A percentile compares a stretch with the other conserved stretches of the same genome.
These are phyloP conservation scores for Chenopodium quinoa DNA, from an alignment of 148 eudicot species.

Conservation along the genomic window DNA sequence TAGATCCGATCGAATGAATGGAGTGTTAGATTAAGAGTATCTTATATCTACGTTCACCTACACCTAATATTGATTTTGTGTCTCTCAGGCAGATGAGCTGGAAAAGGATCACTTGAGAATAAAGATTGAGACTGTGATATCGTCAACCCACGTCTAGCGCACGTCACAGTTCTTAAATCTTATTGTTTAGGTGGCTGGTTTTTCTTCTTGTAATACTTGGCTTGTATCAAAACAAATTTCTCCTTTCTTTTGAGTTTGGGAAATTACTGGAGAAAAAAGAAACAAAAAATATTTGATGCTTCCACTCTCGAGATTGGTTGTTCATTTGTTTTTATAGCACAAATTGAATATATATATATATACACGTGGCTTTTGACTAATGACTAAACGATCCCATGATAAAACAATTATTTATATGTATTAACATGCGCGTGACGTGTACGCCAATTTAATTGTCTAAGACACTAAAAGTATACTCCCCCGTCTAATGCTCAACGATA, in stretches of 20 bases:
- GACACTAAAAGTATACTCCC: too few species aligned
- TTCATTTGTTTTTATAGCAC: not conserved
- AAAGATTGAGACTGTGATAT: conserved; percentile 16
- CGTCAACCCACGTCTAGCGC: not conserved
- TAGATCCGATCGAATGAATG: too few species aligned
- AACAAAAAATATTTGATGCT: not conserved
- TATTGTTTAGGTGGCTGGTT: not conserved
- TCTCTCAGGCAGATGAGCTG: conserved; percentile 15
- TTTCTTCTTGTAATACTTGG: not conserved
- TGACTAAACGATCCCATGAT: too few species aligned
- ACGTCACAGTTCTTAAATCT: not conserved
- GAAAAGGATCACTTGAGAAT: conserved; percentile 26
- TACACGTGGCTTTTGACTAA: not conserved
- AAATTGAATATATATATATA: not conserved
- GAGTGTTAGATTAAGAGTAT: too few species aligned
- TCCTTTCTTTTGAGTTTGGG: not conserved
- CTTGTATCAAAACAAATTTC: not conserved
- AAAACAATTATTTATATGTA: too few species aligned
- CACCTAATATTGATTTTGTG: not conserved
- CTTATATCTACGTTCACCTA: too few species aligned
- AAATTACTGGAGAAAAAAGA: not conserved
- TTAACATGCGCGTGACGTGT: too few species aligned
- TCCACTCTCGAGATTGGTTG: not conserved
- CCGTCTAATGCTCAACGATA: too few species aligned
- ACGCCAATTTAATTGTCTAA: too few species aligned